A percentile compares a stretch with the other conserved stretches of the same genome.
Conservation (phyloP, 202 grass and related monocot species). For the Cymbopogon flexuosus region DNA sequence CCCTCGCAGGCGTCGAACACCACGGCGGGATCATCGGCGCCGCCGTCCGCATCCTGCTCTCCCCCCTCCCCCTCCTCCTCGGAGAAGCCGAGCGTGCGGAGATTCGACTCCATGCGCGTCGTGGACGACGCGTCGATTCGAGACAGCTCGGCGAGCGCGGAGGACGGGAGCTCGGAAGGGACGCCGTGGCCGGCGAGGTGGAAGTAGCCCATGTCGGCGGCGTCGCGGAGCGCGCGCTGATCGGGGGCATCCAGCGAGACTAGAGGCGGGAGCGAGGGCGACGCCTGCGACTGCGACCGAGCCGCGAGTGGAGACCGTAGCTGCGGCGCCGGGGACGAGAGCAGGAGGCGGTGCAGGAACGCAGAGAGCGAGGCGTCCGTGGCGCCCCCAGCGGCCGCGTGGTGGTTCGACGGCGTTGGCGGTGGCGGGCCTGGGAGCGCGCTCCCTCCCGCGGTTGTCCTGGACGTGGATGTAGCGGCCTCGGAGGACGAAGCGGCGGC, state of each 20-base stretch:
- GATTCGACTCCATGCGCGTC: neutral
- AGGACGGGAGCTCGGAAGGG: slow-evolving; percentile 29
- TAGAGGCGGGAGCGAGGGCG: neutral
- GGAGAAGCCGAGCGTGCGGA: slow-evolving; percentile 39
- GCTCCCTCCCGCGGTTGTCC: neutral
- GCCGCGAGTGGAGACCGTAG: slow-evolving; percentile 2
- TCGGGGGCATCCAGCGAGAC: slow-evolving; percentile 29
- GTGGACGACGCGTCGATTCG: neutral
- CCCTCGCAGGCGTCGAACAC: slow-evolving; percentile 42
- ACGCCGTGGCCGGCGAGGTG: slow-evolving; percentile 47
- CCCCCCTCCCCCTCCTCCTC: slow-evolving; percentile 38
- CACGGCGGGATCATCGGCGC: slow-evolving; percentile 25
- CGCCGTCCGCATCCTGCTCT: neutral
- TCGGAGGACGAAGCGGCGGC: slow-evolving; percentile 15
- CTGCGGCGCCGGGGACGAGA: slow-evolving; percentile 27
- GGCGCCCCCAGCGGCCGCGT: neutral
- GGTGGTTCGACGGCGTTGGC: slow-evolving; percentile 41
- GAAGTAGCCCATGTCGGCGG: slow-evolving; percentile 52
- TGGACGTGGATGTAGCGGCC: neutral
- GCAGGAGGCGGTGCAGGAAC: slow-evolving; percentile 32
- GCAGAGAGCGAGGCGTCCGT: slow-evolving; percentile 30
- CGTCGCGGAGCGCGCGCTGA: neutral
- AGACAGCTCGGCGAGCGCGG: slow-evolving; percentile 36
- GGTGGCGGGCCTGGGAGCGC: slow-evolving; percentile 29
- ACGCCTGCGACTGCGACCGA: neutral